Conservation (phyloP, 805 yeast species). For the Myxozyma vanderwaltii region DNA sequence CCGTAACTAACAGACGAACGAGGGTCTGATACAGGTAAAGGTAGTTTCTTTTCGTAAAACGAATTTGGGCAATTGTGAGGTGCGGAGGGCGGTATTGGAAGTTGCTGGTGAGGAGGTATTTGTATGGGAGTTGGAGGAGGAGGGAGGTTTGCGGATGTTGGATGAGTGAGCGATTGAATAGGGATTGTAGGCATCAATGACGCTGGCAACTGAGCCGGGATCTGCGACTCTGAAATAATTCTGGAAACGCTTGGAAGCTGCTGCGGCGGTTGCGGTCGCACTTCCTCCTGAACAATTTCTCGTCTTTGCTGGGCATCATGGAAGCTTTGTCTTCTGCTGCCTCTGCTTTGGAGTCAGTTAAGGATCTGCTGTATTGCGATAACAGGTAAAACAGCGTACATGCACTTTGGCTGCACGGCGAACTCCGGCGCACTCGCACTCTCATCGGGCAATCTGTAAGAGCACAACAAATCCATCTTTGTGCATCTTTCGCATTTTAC, state of each 20-base stretch:
- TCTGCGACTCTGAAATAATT: neutral
- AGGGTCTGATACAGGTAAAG: neutral
- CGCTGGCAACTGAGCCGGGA: neutral
- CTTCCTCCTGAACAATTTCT: too few relatives aligned
- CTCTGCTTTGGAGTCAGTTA: neutral
- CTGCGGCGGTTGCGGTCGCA: neutral
- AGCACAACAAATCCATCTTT: constrained; percentile 31
- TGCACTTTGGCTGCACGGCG: too few relatives aligned
- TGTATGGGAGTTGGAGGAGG: neutral
- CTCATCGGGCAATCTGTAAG: constrained; percentile 22
- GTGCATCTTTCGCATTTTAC: constrained; percentile 35
- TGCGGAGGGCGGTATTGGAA: neutral
- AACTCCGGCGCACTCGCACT: too few relatives aligned
- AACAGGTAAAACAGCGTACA: too few relatives aligned
- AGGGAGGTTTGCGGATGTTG: neutral
- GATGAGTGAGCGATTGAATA: neutral
- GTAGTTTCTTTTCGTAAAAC: neutral
- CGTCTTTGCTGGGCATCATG: neutral
- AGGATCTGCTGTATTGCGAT: too few relatives aligned
- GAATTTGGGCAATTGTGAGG: neutral
- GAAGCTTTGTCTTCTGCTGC: neutral
- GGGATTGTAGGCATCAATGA: neutral
- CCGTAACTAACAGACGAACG: constrained; percentile 5
- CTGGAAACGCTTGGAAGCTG: neutral
- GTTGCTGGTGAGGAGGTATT: neutral